Evolutionary conservation across 768 basidiomycete genomes (phyloP).

Genomic region (Kwoniella bestiolae): DNA sequence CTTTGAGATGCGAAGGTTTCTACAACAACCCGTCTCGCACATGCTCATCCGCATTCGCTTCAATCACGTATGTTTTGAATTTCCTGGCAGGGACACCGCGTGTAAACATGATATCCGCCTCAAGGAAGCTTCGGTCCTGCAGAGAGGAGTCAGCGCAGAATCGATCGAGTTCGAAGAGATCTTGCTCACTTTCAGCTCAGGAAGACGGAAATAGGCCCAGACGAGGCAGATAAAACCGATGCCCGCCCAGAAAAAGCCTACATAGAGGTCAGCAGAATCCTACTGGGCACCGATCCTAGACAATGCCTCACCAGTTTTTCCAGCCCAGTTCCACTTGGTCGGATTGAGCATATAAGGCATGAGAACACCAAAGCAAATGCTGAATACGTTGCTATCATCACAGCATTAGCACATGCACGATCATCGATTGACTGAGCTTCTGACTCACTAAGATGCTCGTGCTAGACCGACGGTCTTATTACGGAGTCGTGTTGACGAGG

Average conservation of each 20-base stretch:
- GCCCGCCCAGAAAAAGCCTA: conserved; percentile 46
- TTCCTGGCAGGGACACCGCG: conserved; percentile 46
- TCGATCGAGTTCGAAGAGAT: background rate
- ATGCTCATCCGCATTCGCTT: conserved; percentile 38
- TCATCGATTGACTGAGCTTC: no score
- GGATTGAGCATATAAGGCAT: conserved; percentile 51
- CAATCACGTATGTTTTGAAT: conserved; percentile 45
- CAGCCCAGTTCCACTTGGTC: conserved; percentile 36
- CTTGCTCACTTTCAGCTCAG: conserved; percentile 27
- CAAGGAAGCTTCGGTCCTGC: conserved; percentile 24
- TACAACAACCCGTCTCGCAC: background rate
- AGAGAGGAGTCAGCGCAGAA: background rate
- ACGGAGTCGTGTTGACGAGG: conserved; percentile 42
- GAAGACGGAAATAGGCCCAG: conserved; percentile 45
- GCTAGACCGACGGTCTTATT: conserved; percentile 51
- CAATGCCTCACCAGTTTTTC: conserved; percentile 12
- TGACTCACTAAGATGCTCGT: conserved; percentile 27
- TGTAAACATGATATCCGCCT: conserved; percentile 55
- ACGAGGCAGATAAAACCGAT: conserved; percentile 29
- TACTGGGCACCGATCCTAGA: background rate
- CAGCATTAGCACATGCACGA: no score
- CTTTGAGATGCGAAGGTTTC: background rate
- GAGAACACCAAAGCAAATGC: conserved; percentile 30
- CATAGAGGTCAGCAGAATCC: background rate
- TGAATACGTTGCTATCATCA: conserved; percentile 27